Evolutionary conservation across 225 moss, liverwort and hornwort species (phyloP), one percentile per base, ranked within the genome.

Genomic region (Polytrichum formosum): DNA sequence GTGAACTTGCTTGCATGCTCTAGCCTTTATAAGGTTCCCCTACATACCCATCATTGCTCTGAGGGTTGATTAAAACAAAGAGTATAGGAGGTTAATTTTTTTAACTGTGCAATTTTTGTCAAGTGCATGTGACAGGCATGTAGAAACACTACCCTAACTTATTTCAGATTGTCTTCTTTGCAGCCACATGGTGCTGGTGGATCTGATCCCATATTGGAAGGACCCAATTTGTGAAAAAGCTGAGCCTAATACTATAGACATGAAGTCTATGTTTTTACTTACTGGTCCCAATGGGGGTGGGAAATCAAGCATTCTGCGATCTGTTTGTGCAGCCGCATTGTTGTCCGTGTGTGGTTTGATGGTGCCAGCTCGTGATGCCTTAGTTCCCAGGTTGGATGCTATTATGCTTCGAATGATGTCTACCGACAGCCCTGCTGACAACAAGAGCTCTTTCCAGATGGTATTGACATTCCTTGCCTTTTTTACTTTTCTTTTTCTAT

Each of bases 331-430:
- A 28, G 85, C 92, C 64, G 86, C 92, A 22, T 74, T 98, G 23
- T 55, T 94, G 69, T 86, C 92, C 6, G 82, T 86, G 26, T 98
- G 92, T 77, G 98, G 98, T 31, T 72, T 98, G 65, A 94, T 94
- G 98, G 90, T 92, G 31, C 98, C 98, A 29, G 85, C 88, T 64
- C 83, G 94, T 31, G 79, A 63, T 64, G 94, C 92, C n/a, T 64
- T 85, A 75, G 91, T 98, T 55, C 94, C 98, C 46, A 82, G 80
- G 54, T 73, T 94, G 67, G 98, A 98, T 75, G 92, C 92, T 25
- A 83, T 98, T 25, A 98, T 98, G 98, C 88, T 98, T 25, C 94
- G 98, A 28, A 98, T 98, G 98, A 92, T 94, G 91, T 90, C 91
- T 5, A 81, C 91, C 4, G 98, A 98, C 77, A 98, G 98, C 78